Evolutionary conservation across 164 flowering plant species (phyloP), one percentile per base, ranked within the genome.

Genomic region (Tetracentron sinense): DNA sequence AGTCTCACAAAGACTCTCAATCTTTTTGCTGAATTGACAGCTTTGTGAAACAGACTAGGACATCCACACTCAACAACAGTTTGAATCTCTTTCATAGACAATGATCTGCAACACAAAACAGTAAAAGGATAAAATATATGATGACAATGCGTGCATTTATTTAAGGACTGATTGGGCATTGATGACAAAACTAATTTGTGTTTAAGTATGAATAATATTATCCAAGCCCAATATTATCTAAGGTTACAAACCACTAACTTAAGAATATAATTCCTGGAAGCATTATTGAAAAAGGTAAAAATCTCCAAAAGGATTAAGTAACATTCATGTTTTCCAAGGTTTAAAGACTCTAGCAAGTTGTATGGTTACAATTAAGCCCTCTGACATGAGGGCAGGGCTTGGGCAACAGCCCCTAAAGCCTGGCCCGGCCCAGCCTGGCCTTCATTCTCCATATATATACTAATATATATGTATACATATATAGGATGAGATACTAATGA

Each of bases 11-110:
- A 74, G 30, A 78, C 90, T 77, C 99, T 82, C 75, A 94, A 74
- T 70, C 96, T 74, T 75, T 91, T 94, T 0, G 87, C 86, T 7
- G 99, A 94, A 72, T 88, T 89, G 29, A 94, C 96, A 63, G 80
- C 77, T 79, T 94, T 94, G 3, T 92, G 82, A 1, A 76, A 53
- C 42, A 91, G 72, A 77, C 73, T 91, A 44, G 99, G 99, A 57
- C 99, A 94, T 49, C 99, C 99, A 63, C 66, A 47, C 69, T 73
- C 89, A 58, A 89, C 97, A 68, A 89, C 64, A 8, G 74, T 57
- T 73, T 83, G 74, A 53, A 94, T 81, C 65, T 91, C 92, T 33
- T 77, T 62, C 42, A 31, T 73, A 2, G 96, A 76, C 73, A 91
- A 74, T 15, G 80, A 89, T 55, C 99, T 94, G 81, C 70, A 78